Percentiles rank a stretch among this genome's conserved stretches.
Conservation (phyloP, 2,329 filamentous ascomycete species). For the Metarhizium album region DNA sequence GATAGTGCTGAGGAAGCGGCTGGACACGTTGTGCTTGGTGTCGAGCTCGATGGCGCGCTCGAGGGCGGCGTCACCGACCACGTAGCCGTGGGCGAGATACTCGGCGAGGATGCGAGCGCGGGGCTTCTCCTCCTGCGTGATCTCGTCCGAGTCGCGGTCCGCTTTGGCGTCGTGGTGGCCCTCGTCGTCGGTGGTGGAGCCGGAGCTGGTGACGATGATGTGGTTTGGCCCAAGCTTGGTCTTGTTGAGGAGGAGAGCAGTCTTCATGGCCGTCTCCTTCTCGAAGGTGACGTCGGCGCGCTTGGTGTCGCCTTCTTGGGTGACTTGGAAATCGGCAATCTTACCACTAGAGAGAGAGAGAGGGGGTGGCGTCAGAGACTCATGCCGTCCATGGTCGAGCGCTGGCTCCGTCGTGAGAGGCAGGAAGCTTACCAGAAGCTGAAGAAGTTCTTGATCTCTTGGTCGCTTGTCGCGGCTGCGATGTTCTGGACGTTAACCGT, state of each 20-base stretch:
- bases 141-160: slow-evolving; percentile 53
- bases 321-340: slow-evolving; percentile 74
- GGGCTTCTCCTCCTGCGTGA: slow-evolving; percentile 95
- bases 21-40: slow-evolving; percentile 76
- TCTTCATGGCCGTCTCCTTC: slow-evolving; percentile 94
- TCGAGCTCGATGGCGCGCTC: slow-evolving; percentile 80
- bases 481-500: slow-evolving; percentile 82
- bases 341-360: too few relatives aligned
- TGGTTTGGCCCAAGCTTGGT: slow-evolving; percentile 84
- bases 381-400: too few relatives aligned
- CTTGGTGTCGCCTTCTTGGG: slow-evolving; percentile 57
- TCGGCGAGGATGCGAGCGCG: slow-evolving; percentile 88
- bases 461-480: slow-evolving; percentile 67
- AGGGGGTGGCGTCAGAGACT: too few relatives aligned
- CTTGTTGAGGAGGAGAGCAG: slow-evolving; percentile 91
- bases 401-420: background rate
- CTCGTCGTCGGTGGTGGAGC: slow-evolving; percentile 56
- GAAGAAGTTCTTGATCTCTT: slow-evolving; percentile 94
- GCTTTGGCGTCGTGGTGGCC: slow-evolving; percentile 40
- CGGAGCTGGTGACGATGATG: slow-evolving; percentile 61
- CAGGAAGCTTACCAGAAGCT: slow-evolving; percentile 66
- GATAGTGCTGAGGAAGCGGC: slow-evolving; percentile 67
- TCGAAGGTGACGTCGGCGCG: slow-evolving; percentile 91
- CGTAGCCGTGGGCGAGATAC: slow-evolving; percentile 92
- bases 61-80: slow-evolving; percentile 63